phyloP scores from a whole-genome alignment of 441 rosid genomes.

The Eutrema salsugineum region DNA sequence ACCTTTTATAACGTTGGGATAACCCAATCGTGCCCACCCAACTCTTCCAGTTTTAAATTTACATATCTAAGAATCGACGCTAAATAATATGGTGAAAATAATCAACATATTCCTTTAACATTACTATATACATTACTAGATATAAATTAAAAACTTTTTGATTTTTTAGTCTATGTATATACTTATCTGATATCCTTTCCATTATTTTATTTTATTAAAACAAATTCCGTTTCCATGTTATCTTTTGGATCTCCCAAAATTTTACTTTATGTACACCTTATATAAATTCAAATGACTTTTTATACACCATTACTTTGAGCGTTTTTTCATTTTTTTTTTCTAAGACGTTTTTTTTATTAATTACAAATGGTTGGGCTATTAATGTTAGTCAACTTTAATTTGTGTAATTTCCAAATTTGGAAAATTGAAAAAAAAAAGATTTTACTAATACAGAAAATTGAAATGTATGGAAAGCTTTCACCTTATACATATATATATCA shows the following conservation, averaged over 20 bases:
- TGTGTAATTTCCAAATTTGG: neutral
- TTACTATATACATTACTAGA: neutral
- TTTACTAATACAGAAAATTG: neutral
- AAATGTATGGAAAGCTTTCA: neutral
- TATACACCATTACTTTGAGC: too few relatives aligned
- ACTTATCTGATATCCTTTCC: neutral
- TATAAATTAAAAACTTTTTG: neutral
- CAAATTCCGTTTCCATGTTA: neutral
- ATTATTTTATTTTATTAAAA: neutral
- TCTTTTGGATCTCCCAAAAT: neutral
- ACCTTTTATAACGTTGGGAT: conserved; percentile 16
- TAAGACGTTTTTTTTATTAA: neutral
- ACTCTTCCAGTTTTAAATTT: conserved; percentile 17
- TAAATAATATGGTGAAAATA: neutral
- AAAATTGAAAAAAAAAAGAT: neutral
- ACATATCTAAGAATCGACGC: neutral
- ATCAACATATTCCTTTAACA: neutral
- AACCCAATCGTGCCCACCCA: conserved; percentile 7
- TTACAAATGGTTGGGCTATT: neutral
- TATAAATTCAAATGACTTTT: neutral
- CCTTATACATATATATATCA: neutral
- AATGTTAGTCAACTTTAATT: neutral
- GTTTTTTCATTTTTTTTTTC: neutral
- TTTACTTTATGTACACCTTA: too few relatives aligned
- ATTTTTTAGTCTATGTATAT: neutral